A percentile compares a stretch with the other conserved stretches of the same genome.
These are phyloP conservation scores for Scedosporium dehoogii DNA, from an alignment of 2,329 filamentous ascomycete species.

Conservation along the genomic window DNA sequence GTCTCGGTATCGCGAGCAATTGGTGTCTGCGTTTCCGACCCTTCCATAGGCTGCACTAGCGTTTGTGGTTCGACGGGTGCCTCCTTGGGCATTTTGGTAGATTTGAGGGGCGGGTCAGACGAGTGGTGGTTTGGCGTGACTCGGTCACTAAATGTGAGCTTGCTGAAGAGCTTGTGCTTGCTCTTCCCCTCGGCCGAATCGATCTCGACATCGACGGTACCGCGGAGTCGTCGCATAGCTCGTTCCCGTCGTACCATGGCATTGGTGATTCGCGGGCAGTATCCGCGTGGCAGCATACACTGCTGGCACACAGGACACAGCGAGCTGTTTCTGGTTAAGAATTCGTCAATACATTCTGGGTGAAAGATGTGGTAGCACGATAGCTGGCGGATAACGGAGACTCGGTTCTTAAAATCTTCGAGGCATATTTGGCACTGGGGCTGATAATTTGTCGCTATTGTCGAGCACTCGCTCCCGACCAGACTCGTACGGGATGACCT, in stretches of 20 bases:
- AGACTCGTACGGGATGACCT: not conserved
- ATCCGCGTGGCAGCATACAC: constrained; percentile 61
- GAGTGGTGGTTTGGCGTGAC: not conserved
- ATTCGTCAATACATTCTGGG: constrained; percentile 81
- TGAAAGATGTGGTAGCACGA: constrained; percentile 92
- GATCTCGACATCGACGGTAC: constrained; percentile 36
- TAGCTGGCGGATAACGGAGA: constrained; percentile 71
- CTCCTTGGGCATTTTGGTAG: constrained; percentile 44
- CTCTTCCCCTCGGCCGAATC: constrained; percentile 10
- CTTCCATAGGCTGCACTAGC: not conserved
- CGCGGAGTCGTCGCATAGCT: constrained; percentile 51
- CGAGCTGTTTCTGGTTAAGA: constrained; percentile 67
- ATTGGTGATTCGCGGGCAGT: constrained; percentile 66
- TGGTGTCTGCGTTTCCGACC: not conserved
- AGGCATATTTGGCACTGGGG: constrained; percentile 85
- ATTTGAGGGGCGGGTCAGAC: constrained; percentile 22
- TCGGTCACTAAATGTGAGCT: not conserved
- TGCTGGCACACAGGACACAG: constrained; percentile 88
- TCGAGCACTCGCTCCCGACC: constrained; percentile 6
- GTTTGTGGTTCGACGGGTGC: constrained; percentile 35
- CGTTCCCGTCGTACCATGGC: constrained; percentile 77
- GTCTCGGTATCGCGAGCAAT: not conserved
- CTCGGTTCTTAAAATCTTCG: constrained; percentile 61
- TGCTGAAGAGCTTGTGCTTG: constrained; percentile 2
- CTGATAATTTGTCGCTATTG: constrained; percentile 53